phyloP scores from a whole-genome alignment of 108 stramenopile genomes.

The Chaetoceros muelleri region DNA sequence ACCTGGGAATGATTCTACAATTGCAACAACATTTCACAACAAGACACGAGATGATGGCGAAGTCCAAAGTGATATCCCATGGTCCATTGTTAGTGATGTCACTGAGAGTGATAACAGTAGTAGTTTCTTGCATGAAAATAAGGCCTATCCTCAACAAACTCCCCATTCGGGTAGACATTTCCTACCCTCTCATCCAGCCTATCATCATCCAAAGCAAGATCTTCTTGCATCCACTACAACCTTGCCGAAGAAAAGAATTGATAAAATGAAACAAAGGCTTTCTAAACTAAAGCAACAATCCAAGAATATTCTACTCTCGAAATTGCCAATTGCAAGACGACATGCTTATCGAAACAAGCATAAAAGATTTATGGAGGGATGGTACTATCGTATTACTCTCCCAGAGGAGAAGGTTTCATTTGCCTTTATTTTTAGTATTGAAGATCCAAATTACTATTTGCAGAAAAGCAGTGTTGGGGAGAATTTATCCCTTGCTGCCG shows the following conservation, averaged over 20 bases:
- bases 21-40: too few species aligned
- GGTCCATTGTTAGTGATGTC: too few species aligned
- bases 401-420: slow-evolving; percentile 53
- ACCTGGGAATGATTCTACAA: too few species aligned
- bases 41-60: too few species aligned
- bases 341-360: slow-evolving; percentile 15
- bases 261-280: slow-evolving; percentile 2
- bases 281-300: slow-evolving; percentile 12
- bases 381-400: slow-evolving; percentile 81
- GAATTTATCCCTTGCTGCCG: slow-evolving; percentile 45
- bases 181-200: slow-evolving; percentile 54
- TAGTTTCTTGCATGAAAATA: not conserved
- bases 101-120: too few species aligned
- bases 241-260: not conserved
- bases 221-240: not conserved
- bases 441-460: slow-evolving; percentile 47
- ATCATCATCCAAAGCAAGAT: too few species aligned
- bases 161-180: slow-evolving; percentile 79
- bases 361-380: slow-evolving; percentile 76
- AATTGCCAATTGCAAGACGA: not conserved
- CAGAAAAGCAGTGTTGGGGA: slow-evolving; percentile 13
- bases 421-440: slow-evolving; percentile 74
- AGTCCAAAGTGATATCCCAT: too few species aligned
- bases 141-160: slow-evolving; percentile 34
- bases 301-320: too few species aligned